A percentile compares a stretch with the other conserved stretches of the same genome.
phyloP scores from a whole-genome alignment of 2,329 filamentous ascomycete genomes.

The Elsinoe australis region DNA sequence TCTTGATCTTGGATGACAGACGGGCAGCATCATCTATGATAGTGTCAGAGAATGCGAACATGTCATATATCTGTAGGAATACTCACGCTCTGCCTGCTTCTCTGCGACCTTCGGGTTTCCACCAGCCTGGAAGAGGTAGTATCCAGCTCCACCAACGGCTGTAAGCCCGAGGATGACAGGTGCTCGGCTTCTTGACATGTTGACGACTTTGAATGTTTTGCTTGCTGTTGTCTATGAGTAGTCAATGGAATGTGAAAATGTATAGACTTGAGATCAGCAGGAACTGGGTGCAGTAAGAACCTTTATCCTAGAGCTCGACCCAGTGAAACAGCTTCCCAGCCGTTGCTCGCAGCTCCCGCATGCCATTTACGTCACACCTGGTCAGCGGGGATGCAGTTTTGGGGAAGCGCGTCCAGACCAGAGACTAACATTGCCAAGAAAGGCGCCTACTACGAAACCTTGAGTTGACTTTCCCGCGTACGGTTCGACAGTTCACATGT shows the following conservation, averaged over 20 bases:
- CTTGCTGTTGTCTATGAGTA: too few species aligned
- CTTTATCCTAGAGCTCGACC: background rate
- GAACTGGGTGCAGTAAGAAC: too few species aligned
- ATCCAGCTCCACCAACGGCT: constrained; percentile 44
- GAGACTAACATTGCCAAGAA: background rate
- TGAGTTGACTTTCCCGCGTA: too few species aligned
- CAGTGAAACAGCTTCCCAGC: background rate
- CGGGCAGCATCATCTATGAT: constrained; percentile 65
- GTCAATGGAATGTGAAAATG: too few species aligned
- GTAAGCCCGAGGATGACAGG: constrained; percentile 18
- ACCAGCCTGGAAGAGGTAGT: constrained; percentile 86
- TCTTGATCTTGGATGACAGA: constrained; percentile 58
- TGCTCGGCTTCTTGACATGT: constrained; percentile 3
- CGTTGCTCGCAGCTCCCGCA: constrained; percentile 10
- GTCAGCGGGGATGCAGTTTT: constrained; percentile 6
- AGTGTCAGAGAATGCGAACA: constrained; percentile 4
- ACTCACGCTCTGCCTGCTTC: constrained; percentile 76
- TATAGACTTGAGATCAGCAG: background rate
- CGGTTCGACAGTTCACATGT: too few species aligned
- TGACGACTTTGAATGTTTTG: background rate
- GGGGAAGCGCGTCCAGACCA: constrained; percentile 14
- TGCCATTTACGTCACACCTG: constrained; percentile 9
- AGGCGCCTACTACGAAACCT: background rate
- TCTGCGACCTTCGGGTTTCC: constrained; percentile 74
- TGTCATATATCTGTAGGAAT: background rate